Base-by-base conservation (phyloP, 192 early-diverging fungal genomes). In the Cetraspora pellucida region DNA sequence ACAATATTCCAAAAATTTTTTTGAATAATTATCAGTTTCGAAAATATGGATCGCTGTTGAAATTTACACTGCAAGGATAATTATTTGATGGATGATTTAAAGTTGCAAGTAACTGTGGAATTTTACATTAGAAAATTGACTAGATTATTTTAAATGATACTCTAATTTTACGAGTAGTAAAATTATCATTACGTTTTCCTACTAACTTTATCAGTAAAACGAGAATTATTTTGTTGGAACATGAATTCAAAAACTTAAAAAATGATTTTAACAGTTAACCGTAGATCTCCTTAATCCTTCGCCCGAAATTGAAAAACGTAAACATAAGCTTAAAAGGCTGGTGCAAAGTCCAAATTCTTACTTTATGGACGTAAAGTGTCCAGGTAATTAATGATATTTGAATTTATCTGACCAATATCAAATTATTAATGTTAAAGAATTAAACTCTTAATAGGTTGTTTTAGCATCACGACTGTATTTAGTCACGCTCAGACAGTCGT, bases 401-500 rank as follows among this genome's bases (percentile, higher is more conserved):
- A 37, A 10, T 19, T 17, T 37, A 37, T 37, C 31, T 37, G 37
- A 37, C 7, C 37, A 7, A 37, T 37, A 37, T 37, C 37, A 7
- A 37, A 37, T 37, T 37, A 6, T 37, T 37, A 37, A 37, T 19
- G 10, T 44, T 27, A 7, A 19, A 31, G 37, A 7, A 52, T 19
- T 11, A 37, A 31, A 19, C 0, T 30, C 13, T 25, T 49, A 43
- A 70, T 80, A 93, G 92, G 93, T 67, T 98, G 96, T 91, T 91
- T 94, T 84, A 90, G 93, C 84, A 97, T 99, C 87, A 98, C 96
- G 87, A 97, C 96, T 81, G 96, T 99, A 81, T 99, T 99, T 92
- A 93, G 91, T 87, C 97, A 99, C 88, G 96, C 96, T 83, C 96
- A 99, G 87, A 96, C 96, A 79, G 97, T 99, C 68, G 97, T 99